Conservation (phyloP, 208 protist genomes). For the Novymonas esmeraldas region DNA sequence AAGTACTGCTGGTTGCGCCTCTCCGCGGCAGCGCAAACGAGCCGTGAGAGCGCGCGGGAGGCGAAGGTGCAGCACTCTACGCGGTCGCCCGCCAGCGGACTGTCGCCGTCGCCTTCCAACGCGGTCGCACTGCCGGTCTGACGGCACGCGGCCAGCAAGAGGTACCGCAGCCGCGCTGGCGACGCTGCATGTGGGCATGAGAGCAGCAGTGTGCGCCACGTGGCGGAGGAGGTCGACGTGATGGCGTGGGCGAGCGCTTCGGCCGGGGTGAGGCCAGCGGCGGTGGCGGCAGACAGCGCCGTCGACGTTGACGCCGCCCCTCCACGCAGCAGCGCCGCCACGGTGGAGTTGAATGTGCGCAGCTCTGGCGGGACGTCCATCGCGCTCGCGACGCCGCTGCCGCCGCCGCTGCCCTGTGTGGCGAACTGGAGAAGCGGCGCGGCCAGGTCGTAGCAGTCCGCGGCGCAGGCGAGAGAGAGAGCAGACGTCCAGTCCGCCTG, state of each 20-base stretch:
- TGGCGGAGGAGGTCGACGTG: constrained; percentile 4
- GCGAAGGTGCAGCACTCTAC: constrained; percentile 65
- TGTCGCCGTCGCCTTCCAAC: not conserved
- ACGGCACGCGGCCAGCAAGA: constrained; percentile 11
- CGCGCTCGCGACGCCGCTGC: not conserved
- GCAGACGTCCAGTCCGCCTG: constrained; percentile 27
- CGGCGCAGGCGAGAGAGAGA: constrained; percentile 31
- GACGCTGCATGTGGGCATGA: not conserved
- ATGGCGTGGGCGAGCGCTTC: constrained; percentile 13
- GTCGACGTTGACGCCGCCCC: not conserved
- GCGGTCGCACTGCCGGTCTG: not conserved
- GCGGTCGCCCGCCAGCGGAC: not conserved
- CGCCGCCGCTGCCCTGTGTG: not conserved
- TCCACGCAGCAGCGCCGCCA: not conserved
- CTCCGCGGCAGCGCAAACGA: constrained; percentile 48
- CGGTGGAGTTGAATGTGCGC: not conserved
- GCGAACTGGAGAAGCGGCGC: constrained; percentile 13
- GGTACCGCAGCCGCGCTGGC: constrained; percentile 9
- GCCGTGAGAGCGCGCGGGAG: constrained; percentile 30
- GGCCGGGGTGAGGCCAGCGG: constrained; percentile 1
- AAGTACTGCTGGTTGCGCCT: constrained; percentile 57
- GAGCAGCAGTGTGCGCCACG: constrained; percentile 13
- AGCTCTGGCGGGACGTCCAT: constrained; percentile 17
- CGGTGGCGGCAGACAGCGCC: not conserved
- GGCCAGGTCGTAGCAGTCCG: constrained; percentile 41